Evolutionary conservation across 306 rosid species (phyloP).

Genomic region (Coriaria nepalensis): DNA sequence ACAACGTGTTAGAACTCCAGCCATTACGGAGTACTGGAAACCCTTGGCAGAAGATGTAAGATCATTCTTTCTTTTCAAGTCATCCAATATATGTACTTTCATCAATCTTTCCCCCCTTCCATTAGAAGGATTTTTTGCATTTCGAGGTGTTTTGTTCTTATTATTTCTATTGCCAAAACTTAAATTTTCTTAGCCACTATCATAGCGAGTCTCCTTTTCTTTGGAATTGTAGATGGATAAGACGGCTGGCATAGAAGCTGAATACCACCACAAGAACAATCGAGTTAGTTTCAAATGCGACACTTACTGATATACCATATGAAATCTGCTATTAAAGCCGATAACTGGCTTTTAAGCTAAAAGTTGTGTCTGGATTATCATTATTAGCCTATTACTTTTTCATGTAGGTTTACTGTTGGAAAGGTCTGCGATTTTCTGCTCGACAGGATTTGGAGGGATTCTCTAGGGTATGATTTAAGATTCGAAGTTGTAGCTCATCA

Average conservation of each 20-base stretch:
- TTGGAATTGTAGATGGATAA: slow-evolving; percentile 64
- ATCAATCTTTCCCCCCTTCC: slow-evolving; percentile 1
- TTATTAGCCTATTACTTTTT: slow-evolving; percentile 9
- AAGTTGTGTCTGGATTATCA: background rate
- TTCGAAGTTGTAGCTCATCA: too few relatives aligned
- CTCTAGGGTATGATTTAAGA: slow-evolving; percentile 44
- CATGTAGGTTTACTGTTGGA: slow-evolving; percentile 95
- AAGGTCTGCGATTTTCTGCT: slow-evolving; percentile 87
- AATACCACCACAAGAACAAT: slow-evolving; percentile 74
- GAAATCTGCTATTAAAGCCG: too few relatives aligned
- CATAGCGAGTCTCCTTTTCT: slow-evolving; percentile 4
- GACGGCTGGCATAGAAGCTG: slow-evolving; percentile 85
- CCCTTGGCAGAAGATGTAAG: slow-evolving; percentile 96
- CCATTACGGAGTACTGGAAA: slow-evolving; percentile 85
- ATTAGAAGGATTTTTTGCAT: too few relatives aligned
- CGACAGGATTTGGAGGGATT: slow-evolving; percentile 97
- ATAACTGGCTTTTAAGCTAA: slow-evolving; percentile 1
- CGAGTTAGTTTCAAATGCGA: slow-evolving; percentile 33
- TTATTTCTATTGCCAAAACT: background rate
- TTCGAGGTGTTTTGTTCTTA: background rate
- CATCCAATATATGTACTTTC: slow-evolving; percentile 5
- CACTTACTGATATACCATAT: background rate
- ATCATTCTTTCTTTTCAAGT: slow-evolving; percentile 8
- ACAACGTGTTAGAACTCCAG: slow-evolving; percentile 87
- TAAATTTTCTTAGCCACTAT: slow-evolving; percentile 7